Base-by-base conservation (phyloP, 768 basidiomycete genomes). In the Exidia glandulosa region DNA sequence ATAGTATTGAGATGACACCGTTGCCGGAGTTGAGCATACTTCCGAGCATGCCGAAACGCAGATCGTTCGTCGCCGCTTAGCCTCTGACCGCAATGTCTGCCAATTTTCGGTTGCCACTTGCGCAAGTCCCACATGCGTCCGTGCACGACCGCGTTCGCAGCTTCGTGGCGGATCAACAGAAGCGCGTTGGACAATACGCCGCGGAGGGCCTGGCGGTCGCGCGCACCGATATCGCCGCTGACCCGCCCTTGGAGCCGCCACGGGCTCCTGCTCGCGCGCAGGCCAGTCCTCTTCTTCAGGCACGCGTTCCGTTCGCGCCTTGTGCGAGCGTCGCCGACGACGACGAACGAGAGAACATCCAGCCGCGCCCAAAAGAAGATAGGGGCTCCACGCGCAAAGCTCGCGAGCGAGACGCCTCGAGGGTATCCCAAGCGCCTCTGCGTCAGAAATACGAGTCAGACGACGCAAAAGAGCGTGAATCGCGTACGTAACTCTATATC, bases 401-500 rank as follows among this genome's bases (percentile, higher is more conserved):
- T 14, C 19, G 12, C 19, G 5, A 45, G 19, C 10, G 10, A 29
- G 9, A 57, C 7, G 31, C 13, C 9, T 12, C 48, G 16, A 41
- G 4, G 57, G 23, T 32, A 25, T 32, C 23, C 60, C 27, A 63
- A 37, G 31, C 36, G 16, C 3, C 56, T 45, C 55, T 54, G 59
- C 6, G 10, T 25, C 2, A 31, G 32, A 27, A 29, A n/a, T 32
- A 13, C 10, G 60, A 60, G 32, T 9, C 19, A 23, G 32, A 33
- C 29, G 16, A 41, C 23, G 61, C 50, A 16, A 56, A 45, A 45
- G 77, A 78, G 41, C 73, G 65, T 32, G 66, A 63, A 32, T 71
- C 70, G 33, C 72, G 77, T 76, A 59, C 52, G 77, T 68, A 3
- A 37, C 47, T 32, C 45, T 27, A 30, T 27, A 32, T 13, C 3